Conservation (phyloP, 805 yeast species). For the Schizosaccharomyces pombe region ASM294v3 CU329670.1:89501-90000, state of each 20-base stretch:
- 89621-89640: constrained; percentile 18
- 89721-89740: constrained; percentile 19
- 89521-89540: constrained; percentile 25
- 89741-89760: constrained; percentile 18
- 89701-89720: constrained; percentile 19
- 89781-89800: constrained; percentile 15
- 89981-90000: background rate
- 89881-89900: constrained; percentile 19
- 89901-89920: constrained; percentile 11
- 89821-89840: constrained; percentile 21
- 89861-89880: constrained; percentile 20
- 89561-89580: background rate
- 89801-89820: constrained; percentile 22
- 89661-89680: constrained; percentile 16
- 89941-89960: background rate
- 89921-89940: background rate
- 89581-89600: background rate
- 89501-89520: constrained; percentile 19
- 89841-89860: constrained; percentile 20
- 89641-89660: constrained; percentile 16
- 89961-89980: background rate
- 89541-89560: constrained; percentile 26
- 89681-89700: constrained; percentile 18
- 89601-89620: constrained; percentile 19
- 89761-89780: constrained; percentile 18